phyloP scores from a whole-genome alignment of 2,329 filamentous ascomycete genomes.

The Clarireedia sp. region DNA sequence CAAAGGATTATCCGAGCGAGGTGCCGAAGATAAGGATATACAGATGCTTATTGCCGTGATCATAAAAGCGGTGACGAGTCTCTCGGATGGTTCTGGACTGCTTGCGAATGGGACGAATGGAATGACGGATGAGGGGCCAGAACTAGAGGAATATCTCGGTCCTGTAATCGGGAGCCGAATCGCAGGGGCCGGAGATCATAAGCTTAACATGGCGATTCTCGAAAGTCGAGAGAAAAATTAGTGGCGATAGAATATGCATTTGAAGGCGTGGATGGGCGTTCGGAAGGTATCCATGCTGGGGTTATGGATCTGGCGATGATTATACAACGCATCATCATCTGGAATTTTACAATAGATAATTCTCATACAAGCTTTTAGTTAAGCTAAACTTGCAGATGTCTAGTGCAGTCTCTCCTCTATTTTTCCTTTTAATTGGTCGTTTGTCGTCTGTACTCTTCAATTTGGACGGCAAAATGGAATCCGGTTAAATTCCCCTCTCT shows the following conservation, averaged over 20 bases:
- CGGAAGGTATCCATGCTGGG: not conserved
- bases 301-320: not conserved
- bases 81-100: conserved; percentile 37
- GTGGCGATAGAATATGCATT: not conserved
- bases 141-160: conserved; percentile 27
- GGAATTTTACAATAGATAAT: no score
- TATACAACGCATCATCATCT: no score
- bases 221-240: conserved; percentile 4
- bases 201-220: conserved; percentile 26
- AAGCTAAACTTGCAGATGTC: no score
- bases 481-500: not conserved
- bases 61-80: conserved; percentile 44
- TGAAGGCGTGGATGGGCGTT: not conserved
- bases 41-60: conserved; percentile 52
- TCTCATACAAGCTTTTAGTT: no score
- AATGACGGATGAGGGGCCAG: conserved; percentile 17
- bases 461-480: not conserved
- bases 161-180: conserved; percentile 24
- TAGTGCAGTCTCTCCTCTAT: no score
- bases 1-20: conserved; percentile 44
- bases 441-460: no score
- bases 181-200: conserved; percentile 19
- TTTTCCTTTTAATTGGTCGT: no score
- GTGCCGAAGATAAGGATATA: conserved; percentile 46
- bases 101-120: conserved; percentile 20